Percentiles rank a stretch among this genome's conserved stretches.
These are phyloP conservation scores for Ceratocystis albifundus DNA, from an alignment of 2,329 filamentous ascomycete genomes.

Conservation along the genomic window DNA sequence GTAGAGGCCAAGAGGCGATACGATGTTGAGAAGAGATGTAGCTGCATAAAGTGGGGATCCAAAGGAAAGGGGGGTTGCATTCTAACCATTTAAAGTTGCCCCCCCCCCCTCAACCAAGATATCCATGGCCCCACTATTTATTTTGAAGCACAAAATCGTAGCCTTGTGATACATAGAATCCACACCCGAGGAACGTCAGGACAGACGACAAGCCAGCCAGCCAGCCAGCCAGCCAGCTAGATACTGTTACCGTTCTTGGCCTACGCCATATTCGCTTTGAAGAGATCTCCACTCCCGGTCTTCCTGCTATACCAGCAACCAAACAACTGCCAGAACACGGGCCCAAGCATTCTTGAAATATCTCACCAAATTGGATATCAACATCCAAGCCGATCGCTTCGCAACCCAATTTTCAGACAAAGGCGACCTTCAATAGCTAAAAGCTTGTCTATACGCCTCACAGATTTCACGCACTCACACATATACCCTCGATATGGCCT, in stretches of 20 bases:
- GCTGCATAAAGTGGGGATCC: background rate
- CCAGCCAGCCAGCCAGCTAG: background rate
- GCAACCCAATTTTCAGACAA: too few species aligned
- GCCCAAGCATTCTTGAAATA: too few species aligned
- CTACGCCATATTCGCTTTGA: too few species aligned
- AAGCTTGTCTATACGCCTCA: too few species aligned
- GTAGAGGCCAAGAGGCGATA: background rate
- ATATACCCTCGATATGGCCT: conserved; percentile 26
- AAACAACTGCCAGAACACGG: too few species aligned
- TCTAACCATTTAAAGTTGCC: background rate
- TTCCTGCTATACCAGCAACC: too few species aligned
- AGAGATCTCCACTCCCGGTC: too few species aligned
- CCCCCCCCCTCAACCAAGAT: too few species aligned
- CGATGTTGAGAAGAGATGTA: too few species aligned
- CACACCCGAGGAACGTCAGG: background rate
- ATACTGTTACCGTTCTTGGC: background rate
- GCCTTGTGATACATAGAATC: background rate
- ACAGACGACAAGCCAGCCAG: background rate
- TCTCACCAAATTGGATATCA: too few species aligned
- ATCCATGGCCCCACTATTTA: background rate
- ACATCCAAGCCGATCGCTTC: too few species aligned
- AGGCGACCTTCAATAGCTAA: too few species aligned
- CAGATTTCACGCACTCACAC: background rate
- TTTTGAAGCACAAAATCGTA: background rate
- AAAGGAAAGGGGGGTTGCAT: conserved; percentile 13